A percentile compares a stretch with the other conserved stretches of the same genome.
phyloP scores from a whole-genome alignment of 305 asterid genomes.

The Fraxinus latifolia region DNA sequence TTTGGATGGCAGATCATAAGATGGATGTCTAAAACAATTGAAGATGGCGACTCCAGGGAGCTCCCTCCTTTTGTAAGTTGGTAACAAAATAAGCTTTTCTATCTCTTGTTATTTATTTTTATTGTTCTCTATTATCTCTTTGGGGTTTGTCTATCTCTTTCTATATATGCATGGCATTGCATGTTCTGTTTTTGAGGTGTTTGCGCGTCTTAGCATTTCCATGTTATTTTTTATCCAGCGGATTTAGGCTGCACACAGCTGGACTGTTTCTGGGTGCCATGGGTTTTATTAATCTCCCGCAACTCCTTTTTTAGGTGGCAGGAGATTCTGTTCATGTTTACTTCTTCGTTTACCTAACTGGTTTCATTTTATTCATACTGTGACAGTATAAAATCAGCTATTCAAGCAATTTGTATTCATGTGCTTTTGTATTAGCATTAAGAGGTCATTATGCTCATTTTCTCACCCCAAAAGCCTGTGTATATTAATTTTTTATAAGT shows the following conservation, averaged over 20 bases:
- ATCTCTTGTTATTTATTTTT: not conserved
- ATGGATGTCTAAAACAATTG: conserved; percentile 79
- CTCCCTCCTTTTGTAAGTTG: conserved; percentile 86
- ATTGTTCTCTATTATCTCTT: not conserved
- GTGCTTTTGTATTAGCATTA: not conserved
- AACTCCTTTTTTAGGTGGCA: not conserved
- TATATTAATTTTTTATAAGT: not conserved
- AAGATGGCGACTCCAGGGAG: conserved; percentile 86
- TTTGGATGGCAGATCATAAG: conserved; percentile 55
- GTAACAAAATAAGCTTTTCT: not conserved
- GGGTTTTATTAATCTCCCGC: not conserved
- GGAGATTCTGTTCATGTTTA: not conserved
- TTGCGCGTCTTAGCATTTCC: not conserved
- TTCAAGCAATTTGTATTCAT: not conserved
- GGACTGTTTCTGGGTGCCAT: not conserved
- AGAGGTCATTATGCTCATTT: not conserved
- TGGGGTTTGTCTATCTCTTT: not conserved
- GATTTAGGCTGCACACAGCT: not conserved
- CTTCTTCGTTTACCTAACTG: not conserved
- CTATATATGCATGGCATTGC: not conserved
- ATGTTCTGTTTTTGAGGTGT: not conserved
- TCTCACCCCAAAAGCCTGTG: not conserved
- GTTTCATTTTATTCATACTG: not conserved
- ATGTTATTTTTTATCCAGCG: not conserved
- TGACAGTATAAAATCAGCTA: not conserved